A percentile compares a stretch with the other conserved stretches of the same genome.
Evolutionary conservation across 140 eudicot genomes (phyloP).

Genomic region (Cichorium intybus): DNA sequence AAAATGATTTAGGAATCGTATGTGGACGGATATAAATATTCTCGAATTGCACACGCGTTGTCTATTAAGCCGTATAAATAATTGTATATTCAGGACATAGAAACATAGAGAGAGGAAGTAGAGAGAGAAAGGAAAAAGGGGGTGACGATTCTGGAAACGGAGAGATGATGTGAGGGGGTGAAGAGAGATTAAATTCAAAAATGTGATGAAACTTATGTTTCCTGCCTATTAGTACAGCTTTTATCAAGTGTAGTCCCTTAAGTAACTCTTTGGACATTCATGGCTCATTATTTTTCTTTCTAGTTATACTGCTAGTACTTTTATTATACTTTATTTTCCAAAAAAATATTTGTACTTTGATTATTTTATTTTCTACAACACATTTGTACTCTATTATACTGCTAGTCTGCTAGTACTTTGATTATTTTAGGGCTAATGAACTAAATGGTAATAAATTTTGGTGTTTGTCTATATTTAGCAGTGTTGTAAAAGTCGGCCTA

Average conservation of each 20-base stretch:
- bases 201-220: background rate
- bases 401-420: too few species aligned
- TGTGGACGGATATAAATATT: conserved; percentile 17
- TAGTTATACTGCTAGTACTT: too few species aligned
- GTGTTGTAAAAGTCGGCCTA: too few species aligned
- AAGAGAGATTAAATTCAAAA: conserved; percentile 11
- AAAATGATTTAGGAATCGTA: conserved; percentile 21
- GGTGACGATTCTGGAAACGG: conserved; percentile 30
- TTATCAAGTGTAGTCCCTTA: conserved; percentile 14
- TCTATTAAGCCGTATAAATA: conserved; percentile 19
- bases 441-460: too few species aligned
- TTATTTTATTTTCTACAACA: too few species aligned
- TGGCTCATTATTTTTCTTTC: background rate
- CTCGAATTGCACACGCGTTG: conserved; percentile 38
- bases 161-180: conserved; percentile 15
- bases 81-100: background rate
- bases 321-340: too few species aligned
- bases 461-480: too few species aligned
- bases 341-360: too few species aligned
- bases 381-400: too few species aligned
- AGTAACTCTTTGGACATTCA: background rate
- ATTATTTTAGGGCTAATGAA: too few species aligned
- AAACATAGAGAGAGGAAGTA: conserved; percentile 20
- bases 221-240: background rate
- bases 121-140: conserved; percentile 6